Conservation (phyloP, 2,329 filamentous ascomycete species). For the Cytospora mali region DNA sequence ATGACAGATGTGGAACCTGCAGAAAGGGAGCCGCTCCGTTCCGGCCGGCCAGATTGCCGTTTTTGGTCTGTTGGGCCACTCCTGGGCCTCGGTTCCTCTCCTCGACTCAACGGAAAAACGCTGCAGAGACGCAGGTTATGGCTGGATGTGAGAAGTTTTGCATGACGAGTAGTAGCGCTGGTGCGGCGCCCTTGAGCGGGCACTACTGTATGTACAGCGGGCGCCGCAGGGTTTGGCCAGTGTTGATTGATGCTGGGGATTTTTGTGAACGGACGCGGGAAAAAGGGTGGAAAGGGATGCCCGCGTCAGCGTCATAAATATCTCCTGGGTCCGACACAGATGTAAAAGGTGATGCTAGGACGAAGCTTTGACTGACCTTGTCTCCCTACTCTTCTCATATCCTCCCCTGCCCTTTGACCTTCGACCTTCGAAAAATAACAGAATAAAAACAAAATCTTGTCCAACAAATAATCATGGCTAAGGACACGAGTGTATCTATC, state of each 20-base stretch:
- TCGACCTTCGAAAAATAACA: no score
- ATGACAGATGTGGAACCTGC: constrained; percentile 13
- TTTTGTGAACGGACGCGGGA: background rate
- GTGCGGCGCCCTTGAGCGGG: background rate
- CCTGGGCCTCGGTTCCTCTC: constrained; percentile 17
- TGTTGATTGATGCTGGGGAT: background rate
- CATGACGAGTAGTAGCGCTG: constrained; percentile 17
- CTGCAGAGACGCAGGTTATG: background rate
- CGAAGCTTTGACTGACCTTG: background rate
- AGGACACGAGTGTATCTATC: constrained; percentile 23
- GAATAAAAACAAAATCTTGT: no score
- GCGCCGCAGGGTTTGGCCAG: constrained; percentile 5
- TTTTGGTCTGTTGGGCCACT: constrained; percentile 10
- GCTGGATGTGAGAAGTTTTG: no score
- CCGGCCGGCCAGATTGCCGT: constrained; percentile 19
- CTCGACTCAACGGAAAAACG: background rate
- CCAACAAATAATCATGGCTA: constrained; percentile 22
- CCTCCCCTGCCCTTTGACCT: no score
- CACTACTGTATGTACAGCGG: constrained; percentile 9
- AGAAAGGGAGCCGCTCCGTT: constrained; percentile 14
- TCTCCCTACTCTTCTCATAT: background rate
- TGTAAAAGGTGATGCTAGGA: background rate
- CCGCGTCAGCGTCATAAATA: background rate
- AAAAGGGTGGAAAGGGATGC: background rate
- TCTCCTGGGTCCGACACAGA: background rate